Evolutionary conservation across 192 early-diverging fungal species (phyloP), one percentile per base, ranked within the genome.

Genomic region (Kickxella alabastrina): DNA sequence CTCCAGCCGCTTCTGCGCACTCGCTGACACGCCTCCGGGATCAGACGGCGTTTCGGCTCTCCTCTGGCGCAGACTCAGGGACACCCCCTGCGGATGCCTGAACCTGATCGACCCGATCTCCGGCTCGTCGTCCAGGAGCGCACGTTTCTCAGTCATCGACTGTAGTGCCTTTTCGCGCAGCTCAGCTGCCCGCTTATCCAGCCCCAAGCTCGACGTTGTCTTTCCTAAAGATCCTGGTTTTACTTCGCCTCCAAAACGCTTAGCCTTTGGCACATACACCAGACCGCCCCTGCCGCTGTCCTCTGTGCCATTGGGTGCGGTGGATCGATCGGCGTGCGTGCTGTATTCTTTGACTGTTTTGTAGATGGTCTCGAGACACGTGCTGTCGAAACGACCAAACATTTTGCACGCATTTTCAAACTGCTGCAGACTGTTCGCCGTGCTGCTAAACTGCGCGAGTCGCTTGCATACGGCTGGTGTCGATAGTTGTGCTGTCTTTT

Each of bases 41-140:
- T 85, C 51, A 0, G 87, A 87, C 3, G 87, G 89, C 22, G 89
- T 87, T 28, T 91, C 86, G 29, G 81, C 79, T 3, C 86, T 62
- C 13, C 80, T 75, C 6, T 62, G 49, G 3, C 64, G 50, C 29
- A 74, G 32, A 21, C 42, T 54, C 2, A 54, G 26, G 1, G 59
- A 47, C 0, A 35, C n/a, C n/a, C n/a, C 44, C 14, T 56, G 59
- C 1, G 52, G 43, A 6, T 57, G 50, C 37, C 43, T 62, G 37
- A 63, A 70, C 31, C 27, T 40, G 0, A 25, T 32, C 31, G 34
- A 10, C 25, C 39, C 24, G 14, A 35, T 43, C 29, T 46, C 15
- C 15, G 36, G 26, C 22, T 36, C 28, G 2, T 58, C 28, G 21
- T 42, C 42, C n/a, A 41, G 12, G 21, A 25, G 29, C 25, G 37